Evolutionary conservation across 306 rosid species (phyloP).

Genomic region (Vigna unguiculata): DNA sequence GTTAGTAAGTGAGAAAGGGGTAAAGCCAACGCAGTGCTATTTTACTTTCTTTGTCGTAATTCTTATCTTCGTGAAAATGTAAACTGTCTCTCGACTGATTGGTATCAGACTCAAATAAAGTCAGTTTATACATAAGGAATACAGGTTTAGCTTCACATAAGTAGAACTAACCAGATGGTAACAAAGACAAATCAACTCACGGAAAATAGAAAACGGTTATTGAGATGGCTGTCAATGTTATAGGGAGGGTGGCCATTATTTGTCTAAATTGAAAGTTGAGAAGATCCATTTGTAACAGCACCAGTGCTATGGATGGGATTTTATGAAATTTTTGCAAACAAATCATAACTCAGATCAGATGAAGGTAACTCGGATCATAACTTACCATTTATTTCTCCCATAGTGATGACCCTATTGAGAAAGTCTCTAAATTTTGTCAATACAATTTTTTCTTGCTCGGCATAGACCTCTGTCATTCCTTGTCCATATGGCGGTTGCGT

Average conservation of each 20-base stretch:
- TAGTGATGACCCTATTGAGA: slow-evolving; percentile 88
- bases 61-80: background rate
- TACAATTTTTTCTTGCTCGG: slow-evolving; percentile 88
- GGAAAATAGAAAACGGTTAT: slow-evolving; percentile 30
- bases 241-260: background rate
- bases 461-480: slow-evolving; percentile 82
- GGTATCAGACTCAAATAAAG: slow-evolving; percentile 1
- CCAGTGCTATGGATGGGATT: slow-evolving; percentile 7
- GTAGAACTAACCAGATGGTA: slow-evolving; percentile 3
- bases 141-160: slow-evolving; percentile 6
- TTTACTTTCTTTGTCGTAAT: background rate
- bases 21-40: background rate
- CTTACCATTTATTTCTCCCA: slow-evolving; percentile 97
- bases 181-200: slow-evolving; percentile 7
- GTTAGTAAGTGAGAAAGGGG: background rate
- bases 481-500: slow-evolving; percentile 68
- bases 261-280: slow-evolving; percentile 29
- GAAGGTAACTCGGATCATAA: slow-evolving; percentile 52
- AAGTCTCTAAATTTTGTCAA: slow-evolving; percentile 85
- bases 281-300: slow-evolving; percentile 6
- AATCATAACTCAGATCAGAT: slow-evolving; percentile 26
- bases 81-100: background rate
- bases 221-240: slow-evolving; percentile 23
- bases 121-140: slow-evolving; percentile 19
- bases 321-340: slow-evolving; percentile 4